Evolutionary conservation across 2,329 filamentous ascomycete species (phyloP).

Genomic region (Pseudocercospora fuligena): DNA sequence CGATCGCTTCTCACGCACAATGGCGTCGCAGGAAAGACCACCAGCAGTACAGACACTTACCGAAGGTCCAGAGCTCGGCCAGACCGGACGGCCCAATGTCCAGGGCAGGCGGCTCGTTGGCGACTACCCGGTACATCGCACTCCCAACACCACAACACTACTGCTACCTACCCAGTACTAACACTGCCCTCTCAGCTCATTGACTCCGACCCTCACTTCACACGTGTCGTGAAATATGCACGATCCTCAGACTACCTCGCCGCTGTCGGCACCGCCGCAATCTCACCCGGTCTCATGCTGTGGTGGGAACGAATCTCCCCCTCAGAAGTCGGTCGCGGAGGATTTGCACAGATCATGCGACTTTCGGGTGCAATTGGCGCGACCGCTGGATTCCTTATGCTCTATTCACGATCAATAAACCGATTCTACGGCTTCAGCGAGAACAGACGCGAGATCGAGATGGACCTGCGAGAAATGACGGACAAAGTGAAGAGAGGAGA

Average conservation of each 20-base stretch:
- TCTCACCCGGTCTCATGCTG: conserved; percentile 74
- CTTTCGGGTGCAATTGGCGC: conserved; percentile 73
- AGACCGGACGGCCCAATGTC: conserved; percentile 36
- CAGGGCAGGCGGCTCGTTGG: conserved; percentile 80
- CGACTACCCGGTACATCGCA: conserved; percentile 75
- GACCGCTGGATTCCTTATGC: conserved; percentile 78
- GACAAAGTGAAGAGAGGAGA: conserved; percentile 91
- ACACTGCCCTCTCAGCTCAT: conserved; percentile 72
- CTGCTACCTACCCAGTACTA: conserved; percentile 15
- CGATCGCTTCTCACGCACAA: background rate
- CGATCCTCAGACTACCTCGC: conserved; percentile 80
- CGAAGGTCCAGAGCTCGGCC: conserved; percentile 39
- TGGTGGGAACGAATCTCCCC: conserved; percentile 84
- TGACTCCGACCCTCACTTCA: conserved; percentile 97
- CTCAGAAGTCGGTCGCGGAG: conserved; percentile 80
- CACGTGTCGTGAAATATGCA: conserved; percentile 85
- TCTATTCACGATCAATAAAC: conserved; percentile 80
- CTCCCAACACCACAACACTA: conserved; percentile 4
- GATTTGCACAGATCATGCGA: conserved; percentile 82
- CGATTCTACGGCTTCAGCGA: conserved; percentile 96
- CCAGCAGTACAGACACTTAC: conserved; percentile 28
- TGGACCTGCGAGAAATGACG: conserved; percentile 99
- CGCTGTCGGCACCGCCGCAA: conserved; percentile 70
- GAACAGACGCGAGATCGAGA: conserved; percentile 86
- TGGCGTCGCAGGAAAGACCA: conserved; percentile 30